Evolutionary conservation across 352 stramenopile genomes (phyloP), one percentile per base, ranked within the genome.

Genomic region (Phytopythium montanum): DNA sequence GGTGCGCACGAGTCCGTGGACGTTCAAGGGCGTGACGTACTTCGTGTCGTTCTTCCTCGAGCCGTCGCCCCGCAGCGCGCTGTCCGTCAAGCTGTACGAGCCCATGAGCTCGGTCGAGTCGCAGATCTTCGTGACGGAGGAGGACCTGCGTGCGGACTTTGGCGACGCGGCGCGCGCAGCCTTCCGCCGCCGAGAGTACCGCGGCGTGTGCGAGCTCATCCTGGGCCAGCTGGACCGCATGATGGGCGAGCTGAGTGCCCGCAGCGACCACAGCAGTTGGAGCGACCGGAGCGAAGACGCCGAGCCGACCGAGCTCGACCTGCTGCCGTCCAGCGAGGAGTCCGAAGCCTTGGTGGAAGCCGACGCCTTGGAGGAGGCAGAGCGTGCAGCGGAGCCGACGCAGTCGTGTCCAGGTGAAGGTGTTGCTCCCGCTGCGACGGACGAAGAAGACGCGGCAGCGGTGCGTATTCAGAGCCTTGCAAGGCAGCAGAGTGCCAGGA

Each of bases 21-120:
- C 67, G 12, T 85, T 87, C 61, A 74, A 70, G 33, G 68, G 71
- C 18, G 73, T 90, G 48, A 83, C 78, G 23, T 92, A 92, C 55
- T 88, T 88, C 53, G 82, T 90, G n/a, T 89, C 79, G n/a, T 90
- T 92, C 55, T 88, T 88, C 58, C 59, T 90, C 18, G 62, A 66
- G 8, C 70, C 67, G 8, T 25, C 68, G 18, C 45, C 58, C 16
- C 55, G 61, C 25, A 26, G 55, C 19, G 50, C 60, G 28, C 68
- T 90, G n/a, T 80, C 76, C 29, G 77, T 92, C 68, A 88, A 92
- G 60, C 69, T 90, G 52, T 90, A 88, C 65, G 79, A 92, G 67
- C 79, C 79, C 33, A 88, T 89, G 74, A 90, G 77, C 67, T 86
- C 78, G 12, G 76, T 87, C 29, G 79, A 92, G 55, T 90, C 79